phyloP scores from a whole-genome alignment of 2,329 filamentous ascomycete genomes.

The Pestalotiopsis sp. region DNA sequence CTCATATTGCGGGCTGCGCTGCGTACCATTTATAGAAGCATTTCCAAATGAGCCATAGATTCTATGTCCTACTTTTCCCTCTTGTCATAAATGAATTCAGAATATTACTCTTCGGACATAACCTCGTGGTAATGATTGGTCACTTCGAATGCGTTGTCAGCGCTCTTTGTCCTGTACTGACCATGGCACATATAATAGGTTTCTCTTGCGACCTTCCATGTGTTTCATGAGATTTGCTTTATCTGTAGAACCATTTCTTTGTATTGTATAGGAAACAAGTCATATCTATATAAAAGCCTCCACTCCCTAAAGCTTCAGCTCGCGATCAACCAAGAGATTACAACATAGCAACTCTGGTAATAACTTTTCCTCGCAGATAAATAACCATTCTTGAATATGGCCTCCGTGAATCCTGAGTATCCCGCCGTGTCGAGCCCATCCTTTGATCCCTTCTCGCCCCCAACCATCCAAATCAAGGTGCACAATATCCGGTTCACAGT shows the following conservation, averaged over 20 bases:
- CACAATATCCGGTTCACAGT: background rate
- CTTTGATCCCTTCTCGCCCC: background rate
- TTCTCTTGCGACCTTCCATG: background rate
- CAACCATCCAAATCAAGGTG: background rate
- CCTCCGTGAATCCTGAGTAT: background rate
- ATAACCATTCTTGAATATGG: background rate
- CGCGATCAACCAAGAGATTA: background rate
- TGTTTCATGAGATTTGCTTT: background rate
- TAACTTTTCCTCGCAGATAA: background rate
- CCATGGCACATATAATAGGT: background rate
- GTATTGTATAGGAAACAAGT: background rate
- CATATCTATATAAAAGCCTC: background rate
- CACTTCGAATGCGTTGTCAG: background rate
- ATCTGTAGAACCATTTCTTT: background rate
- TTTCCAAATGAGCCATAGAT: too few relatives aligned
- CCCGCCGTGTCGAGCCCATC: background rate
- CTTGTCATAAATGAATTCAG: too few relatives aligned
- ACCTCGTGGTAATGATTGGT: too few relatives aligned
- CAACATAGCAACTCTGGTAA: background rate
- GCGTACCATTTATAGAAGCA: too few relatives aligned
- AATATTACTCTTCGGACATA: too few relatives aligned
- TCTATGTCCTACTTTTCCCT: too few relatives aligned
- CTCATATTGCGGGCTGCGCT: too few relatives aligned
- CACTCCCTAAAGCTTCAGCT: background rate
- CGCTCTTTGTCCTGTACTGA: background rate